Evolutionary conservation across 78 protist species (phyloP).

Genomic region (Guillardia theta): DNA sequence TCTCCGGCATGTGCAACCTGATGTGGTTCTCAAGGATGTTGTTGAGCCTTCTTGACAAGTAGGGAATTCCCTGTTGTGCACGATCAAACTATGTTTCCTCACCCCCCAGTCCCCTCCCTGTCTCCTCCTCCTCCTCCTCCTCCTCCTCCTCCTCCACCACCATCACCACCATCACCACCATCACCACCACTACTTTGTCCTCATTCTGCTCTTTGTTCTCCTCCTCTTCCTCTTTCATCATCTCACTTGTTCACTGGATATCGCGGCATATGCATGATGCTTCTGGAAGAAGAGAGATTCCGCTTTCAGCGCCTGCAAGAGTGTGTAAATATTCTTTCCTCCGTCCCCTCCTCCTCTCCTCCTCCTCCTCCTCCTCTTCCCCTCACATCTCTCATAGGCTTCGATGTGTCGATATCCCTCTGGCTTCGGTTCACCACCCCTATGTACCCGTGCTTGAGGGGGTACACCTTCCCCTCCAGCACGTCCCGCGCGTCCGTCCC

Average conservation of each 20-base stretch:
- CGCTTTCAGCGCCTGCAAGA: not conserved
- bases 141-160: too few species aligned
- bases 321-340: not conserved
- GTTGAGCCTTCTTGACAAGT: not conserved
- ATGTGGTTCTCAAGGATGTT: not conserved
- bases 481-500: not conserved
- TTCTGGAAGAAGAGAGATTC: not conserved
- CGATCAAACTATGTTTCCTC: too few species aligned
- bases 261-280: not conserved
- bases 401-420: not conserved
- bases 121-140: too few species aligned
- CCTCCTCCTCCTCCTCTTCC: not conserved
- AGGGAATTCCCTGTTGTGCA: not conserved
- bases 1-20: not conserved
- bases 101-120: too few species aligned
- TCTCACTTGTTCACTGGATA: not conserved
- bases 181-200: too few species aligned
- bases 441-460: not conserved
- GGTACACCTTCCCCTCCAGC: not conserved
- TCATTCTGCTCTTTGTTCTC: too few species aligned
- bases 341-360: not conserved
- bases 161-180: too few species aligned
- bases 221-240: too few species aligned
- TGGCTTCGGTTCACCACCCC: constrained; percentile 5
- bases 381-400: not conserved